Evolutionary conservation across 106 monocot genomes (phyloP).

Genomic region (Posidonia australis): DNA sequence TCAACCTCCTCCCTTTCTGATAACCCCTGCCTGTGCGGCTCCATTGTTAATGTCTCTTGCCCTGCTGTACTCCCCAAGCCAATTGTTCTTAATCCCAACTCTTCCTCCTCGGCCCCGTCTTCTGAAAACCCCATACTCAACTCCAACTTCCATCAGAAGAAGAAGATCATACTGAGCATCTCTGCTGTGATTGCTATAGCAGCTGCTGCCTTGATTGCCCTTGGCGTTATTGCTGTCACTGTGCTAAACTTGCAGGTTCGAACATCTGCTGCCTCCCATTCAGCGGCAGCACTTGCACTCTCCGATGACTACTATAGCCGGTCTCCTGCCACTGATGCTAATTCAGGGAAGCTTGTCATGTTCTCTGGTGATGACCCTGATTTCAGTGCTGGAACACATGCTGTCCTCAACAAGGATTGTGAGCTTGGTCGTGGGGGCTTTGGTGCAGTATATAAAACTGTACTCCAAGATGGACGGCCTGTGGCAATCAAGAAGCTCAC

Average conservation of each 20-base stretch:
- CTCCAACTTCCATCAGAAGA: constrained; percentile 29
- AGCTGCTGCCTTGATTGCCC: constrained; percentile 51
- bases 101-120: constrained; percentile 29
- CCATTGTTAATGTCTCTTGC: constrained; percentile 58
- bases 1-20: constrained; percentile 47
- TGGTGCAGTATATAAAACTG: constrained; percentile 74
- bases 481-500: constrained; percentile 96
- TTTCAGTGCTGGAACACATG: constrained; percentile 54
- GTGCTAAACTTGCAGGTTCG: constrained; percentile 54
- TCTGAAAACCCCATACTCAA: constrained; percentile 12
- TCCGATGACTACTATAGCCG: constrained; percentile 51
- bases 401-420: constrained; percentile 74
- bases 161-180: constrained; percentile 81
- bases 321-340: constrained; percentile 44
- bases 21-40: constrained; percentile 74
- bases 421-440: constrained; percentile 95
- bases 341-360: constrained; percentile 80
- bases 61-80: constrained; percentile 70
- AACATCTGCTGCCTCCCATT: constrained; percentile 17
- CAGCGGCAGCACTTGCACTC: constrained; percentile 26
- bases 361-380: constrained; percentile 56
- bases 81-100: constrained; percentile 82
- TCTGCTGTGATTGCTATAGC: constrained; percentile 78
- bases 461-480: constrained; percentile 56
- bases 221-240: constrained; percentile 64